These are phyloP conservation scores for Haplographium delicatum DNA, from an alignment of 495 filamentous ascomycete species.

Conservation along the genomic window DNA sequence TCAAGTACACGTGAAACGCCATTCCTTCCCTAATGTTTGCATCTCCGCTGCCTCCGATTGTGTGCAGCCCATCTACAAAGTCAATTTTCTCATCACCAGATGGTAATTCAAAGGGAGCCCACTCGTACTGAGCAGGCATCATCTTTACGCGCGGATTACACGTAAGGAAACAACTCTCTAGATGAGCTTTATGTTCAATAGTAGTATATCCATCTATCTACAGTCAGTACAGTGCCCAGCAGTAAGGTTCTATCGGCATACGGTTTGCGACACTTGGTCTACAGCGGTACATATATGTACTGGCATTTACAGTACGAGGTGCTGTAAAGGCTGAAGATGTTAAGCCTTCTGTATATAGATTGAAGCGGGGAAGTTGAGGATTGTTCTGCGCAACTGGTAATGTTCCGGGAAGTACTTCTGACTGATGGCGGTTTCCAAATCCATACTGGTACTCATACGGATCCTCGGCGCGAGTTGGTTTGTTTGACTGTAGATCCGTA, in stretches of 20 bases:
- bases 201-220: background rate
- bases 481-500: background rate
- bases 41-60: conserved; percentile 77
- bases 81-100: conserved; percentile 68
- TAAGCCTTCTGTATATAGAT: conserved; percentile 84
- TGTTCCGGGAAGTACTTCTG: conserved; percentile 36
- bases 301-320: conserved; percentile 53
- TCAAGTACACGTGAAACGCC: conserved; percentile 73
- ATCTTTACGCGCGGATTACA: too few species aligned
- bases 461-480: background rate
- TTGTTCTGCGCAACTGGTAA: conserved; percentile 64
- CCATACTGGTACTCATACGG: conserved; percentile 4
- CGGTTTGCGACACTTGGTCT: too few species aligned
- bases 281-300: too few species aligned
- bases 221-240: background rate
- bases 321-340: conserved; percentile 70
- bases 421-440: conserved; percentile 18
- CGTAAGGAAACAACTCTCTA: background rate
- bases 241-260: background rate
- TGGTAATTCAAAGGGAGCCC: conserved; percentile 15
- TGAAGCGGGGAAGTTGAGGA: conserved; percentile 73
- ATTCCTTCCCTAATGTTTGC: conserved; percentile 70
- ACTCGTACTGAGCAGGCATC: background rate
- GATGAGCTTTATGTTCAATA: background rate
- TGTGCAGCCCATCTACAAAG: conserved; percentile 68